Evolutionary conservation across 805 yeast genomes (phyloP).

Genomic region (Naumovozyma dairenensis): DNA sequence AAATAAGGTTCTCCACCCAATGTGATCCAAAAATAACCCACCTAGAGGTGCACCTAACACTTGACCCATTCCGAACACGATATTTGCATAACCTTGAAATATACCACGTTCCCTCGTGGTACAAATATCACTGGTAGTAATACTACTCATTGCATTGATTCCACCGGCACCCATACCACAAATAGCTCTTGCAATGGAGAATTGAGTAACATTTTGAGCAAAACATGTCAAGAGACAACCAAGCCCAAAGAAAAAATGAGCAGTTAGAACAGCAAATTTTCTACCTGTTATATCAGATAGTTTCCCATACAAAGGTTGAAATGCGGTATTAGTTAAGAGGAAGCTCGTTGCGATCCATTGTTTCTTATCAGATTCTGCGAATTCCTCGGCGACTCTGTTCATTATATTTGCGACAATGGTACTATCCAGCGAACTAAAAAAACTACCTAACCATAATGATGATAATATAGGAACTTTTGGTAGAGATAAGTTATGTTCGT

Average conservation of each 20-base stretch:
- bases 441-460: conserved; percentile 40
- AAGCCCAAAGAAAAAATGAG: conserved; percentile 34
- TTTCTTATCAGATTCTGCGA: conserved; percentile 37
- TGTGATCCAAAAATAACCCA: conserved; percentile 45
- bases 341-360: conserved; percentile 65
- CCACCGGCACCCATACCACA: conserved; percentile 95
- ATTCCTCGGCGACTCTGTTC: conserved; percentile 38
- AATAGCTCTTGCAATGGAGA: conserved; percentile 52
- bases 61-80: conserved; percentile 68
- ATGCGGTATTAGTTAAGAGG: conserved; percentile 52
- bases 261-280: conserved; percentile 33
- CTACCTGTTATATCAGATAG: conserved; percentile 49
- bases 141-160: conserved; percentile 61
- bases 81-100: conserved; percentile 74
- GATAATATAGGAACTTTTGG: conserved; percentile 26
- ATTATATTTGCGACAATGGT: conserved; percentile 43
- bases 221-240: conserved; percentile 39
- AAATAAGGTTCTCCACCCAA: conserved; percentile 60
- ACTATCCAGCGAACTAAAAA: conserved; percentile 37
- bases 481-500: conserved; percentile 19
- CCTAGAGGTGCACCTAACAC: conserved; percentile 59
- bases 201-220: conserved; percentile 25
- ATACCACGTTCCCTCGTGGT: conserved; percentile 69
- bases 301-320: conserved; percentile 59
- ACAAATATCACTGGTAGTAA: conserved; percentile 66